Base-by-base conservation (phyloP, 2,329 filamentous ascomycete species). In the Capronia epimyces region DNA sequence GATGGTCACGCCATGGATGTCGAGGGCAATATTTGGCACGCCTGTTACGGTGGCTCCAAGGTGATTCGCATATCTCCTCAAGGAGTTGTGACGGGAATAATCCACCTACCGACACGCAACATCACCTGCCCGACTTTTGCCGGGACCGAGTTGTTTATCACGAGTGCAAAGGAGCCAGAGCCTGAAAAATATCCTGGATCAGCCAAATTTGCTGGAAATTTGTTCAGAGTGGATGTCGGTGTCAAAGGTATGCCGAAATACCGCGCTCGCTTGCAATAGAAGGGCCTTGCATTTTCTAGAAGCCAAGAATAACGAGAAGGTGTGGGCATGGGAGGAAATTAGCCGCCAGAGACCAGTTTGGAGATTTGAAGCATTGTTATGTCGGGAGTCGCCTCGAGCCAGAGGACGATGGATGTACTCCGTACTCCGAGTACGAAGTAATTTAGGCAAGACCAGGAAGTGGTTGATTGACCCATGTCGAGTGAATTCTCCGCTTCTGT, bases 1-100 rank as follows among this genome's bases (percentile, higher is more conserved):
- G 90, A 96, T 68, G 90, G 90, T 1, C 90, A 91, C 69, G 83
- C 84, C 56, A 79, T 94, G 63, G 90, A 96, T 64, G 79, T 77
- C 37, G 81, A 94, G 48, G 89, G 89, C n/a, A 84, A 86, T 71
- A 76, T 95, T 63, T 96, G 91, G 90, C 83, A 86, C 55, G 87
- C 88, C 6, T 75, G 93, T n/a, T 93, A 88, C 65, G 89, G 89
- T 47, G 86, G 85, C 56, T 75, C 79, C 52, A 79, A 81, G 53
- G 87, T 95, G 20, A 71, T 95, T 58, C 81, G 86, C 66, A 84
- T 95, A 63, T 81, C 78, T 42, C 80, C 82, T 3, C 68, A 77
- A 44, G 89, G 88, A 2, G 72, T 82, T 62, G 69, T 95, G 24
- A 74, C 90, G 3, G 89, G 87, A 5, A 80, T 89, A 70, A 76